phyloP scores from a whole-genome alignment of 2,329 filamentous ascomycete genomes.

The Fusarium nanum region DNA sequence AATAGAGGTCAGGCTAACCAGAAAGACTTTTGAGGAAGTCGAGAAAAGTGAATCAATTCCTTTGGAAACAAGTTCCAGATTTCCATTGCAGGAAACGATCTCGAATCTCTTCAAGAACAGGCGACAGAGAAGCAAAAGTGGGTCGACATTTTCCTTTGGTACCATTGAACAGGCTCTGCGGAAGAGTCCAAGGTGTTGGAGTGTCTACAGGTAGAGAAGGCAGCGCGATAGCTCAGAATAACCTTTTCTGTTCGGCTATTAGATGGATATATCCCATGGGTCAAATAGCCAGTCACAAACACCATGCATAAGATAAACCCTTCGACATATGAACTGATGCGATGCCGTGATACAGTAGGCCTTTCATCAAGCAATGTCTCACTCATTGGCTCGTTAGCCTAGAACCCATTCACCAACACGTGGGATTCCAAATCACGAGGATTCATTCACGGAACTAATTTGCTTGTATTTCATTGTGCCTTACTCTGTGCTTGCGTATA shows the following conservation, averaged over 20 bases:
- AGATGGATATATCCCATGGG: neutral
- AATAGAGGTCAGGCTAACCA: neutral
- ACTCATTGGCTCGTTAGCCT: neutral
- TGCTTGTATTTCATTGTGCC: neutral
- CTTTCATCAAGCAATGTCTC: neutral
- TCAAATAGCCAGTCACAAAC: neutral
- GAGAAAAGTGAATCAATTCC: no score
- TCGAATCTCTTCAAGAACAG: no score
- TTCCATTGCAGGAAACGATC: no score
- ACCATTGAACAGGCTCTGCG: no score
- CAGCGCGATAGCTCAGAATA: neutral
- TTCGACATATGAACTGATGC: no score
- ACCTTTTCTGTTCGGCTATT: no score
- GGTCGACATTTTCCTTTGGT: no score
- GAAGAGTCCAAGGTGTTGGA: no score
- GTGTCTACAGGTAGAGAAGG: neutral
- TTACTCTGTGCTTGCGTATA: neutral
- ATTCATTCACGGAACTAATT: neutral
- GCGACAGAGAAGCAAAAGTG: no score
- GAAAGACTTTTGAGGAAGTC: no score
- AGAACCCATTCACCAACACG: neutral
- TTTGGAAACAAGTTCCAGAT: no score
- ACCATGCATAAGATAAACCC: neutral
- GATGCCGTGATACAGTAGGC: fast-evolving
- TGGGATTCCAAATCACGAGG: neutral